Evolutionary conservation across 371 early-diverging fungal genomes (phyloP), one percentile per base, ranked within the genome.

Genomic region (Mortierella sp.): DNA sequence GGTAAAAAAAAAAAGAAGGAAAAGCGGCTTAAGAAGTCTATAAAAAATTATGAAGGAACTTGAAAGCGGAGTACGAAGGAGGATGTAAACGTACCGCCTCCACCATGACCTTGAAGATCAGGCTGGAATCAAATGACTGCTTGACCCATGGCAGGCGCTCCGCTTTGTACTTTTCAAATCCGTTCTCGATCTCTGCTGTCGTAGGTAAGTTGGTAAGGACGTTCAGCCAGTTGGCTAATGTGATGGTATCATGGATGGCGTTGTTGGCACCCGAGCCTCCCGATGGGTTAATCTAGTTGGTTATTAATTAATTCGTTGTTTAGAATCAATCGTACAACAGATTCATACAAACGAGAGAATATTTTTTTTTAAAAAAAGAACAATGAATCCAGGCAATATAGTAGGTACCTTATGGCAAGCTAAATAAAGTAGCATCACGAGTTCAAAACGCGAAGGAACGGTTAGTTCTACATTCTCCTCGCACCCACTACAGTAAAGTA

Each of bases 381-480:
- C 16, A 42, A 11, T 48, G 16, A 0, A 48, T n/a, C n/a, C n/a
- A n/a, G n/a, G n/a, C n/a, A n/a, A n/a, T n/a, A n/a, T n/a, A n/a
- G n/a, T n/a, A n/a, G n/a, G n/a, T 81, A 81, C 82, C 82, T 81
- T 81, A 72, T 81, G 82, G 55, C 82, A 81, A 31, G 82, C 82
- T 81, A n/a, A 28, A 3, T 65, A 31, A 9, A 71, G 48, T 44
- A 6, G 45, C 9, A 9, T 9, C 45, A 44, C 50, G 52, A 52
- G 13, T 13, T n/a, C 11, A 47, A 34, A 3, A 70, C 26, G 26
- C 8, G 38, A 19, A 21, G 44, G 24, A 72, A 21, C 48, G 55
- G 73, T 50, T 54, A 54, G 54, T 31, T 48, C 63, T 50, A 28
- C 19, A 58, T 54, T 8, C n/a, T 58, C 45, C 26, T 45, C 82